A percentile compares a stretch with the other conserved stretches of the same genome.
phyloP scores from a whole-genome alignment of 1,284 basidiomycete genomes.

The Tetrapyrgos nigripes region DNA sequence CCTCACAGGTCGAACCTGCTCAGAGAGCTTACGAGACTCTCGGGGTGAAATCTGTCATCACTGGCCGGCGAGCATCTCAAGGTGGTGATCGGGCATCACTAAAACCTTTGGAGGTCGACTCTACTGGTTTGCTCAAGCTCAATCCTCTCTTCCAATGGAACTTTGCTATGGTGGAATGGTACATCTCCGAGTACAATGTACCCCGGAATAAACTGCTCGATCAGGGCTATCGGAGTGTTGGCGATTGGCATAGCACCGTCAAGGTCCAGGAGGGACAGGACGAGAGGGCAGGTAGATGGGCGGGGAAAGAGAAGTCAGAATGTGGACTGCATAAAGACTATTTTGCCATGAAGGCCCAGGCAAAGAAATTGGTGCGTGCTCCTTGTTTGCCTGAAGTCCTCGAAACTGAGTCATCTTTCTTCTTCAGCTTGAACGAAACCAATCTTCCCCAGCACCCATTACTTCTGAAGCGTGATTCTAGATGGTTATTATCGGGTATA shows the following conservation, averaged over 20 bases:
- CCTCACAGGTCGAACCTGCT: conserved; percentile 86
- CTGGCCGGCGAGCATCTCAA: conserved; percentile 92
- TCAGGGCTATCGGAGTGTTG: conserved; percentile 93
- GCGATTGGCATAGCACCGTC: conserved; percentile 95
- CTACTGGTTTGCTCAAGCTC: conserved; percentile 92
- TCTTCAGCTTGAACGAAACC: not conserved
- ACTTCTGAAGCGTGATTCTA: not conserved
- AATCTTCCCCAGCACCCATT: not conserved
- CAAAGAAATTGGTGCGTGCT: conserved; percentile 31
- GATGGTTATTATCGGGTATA: not conserved
- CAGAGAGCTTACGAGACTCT: conserved; percentile 87
- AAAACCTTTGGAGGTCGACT: conserved; percentile 90
- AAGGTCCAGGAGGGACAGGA: conserved; percentile 76
- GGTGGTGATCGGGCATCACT: conserved; percentile 87
- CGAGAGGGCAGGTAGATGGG: conserved; percentile 94
- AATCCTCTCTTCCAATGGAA: conserved; percentile 95
- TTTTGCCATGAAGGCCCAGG: conserved; percentile 69
- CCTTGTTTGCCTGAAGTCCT: not conserved
- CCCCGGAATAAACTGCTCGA: conserved; percentile 91
- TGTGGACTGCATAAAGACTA: conserved; percentile 95
- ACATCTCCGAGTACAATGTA: conserved; percentile 85
- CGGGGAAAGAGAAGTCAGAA: conserved; percentile 91
- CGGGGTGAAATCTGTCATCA: conserved; percentile 89
- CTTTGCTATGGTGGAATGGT: conserved; percentile 87
- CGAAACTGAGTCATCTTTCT: not conserved